phyloP scores from a whole-genome alignment of 2,329 filamentous ascomycete genomes.

The Orbilia javanica region DNA sequence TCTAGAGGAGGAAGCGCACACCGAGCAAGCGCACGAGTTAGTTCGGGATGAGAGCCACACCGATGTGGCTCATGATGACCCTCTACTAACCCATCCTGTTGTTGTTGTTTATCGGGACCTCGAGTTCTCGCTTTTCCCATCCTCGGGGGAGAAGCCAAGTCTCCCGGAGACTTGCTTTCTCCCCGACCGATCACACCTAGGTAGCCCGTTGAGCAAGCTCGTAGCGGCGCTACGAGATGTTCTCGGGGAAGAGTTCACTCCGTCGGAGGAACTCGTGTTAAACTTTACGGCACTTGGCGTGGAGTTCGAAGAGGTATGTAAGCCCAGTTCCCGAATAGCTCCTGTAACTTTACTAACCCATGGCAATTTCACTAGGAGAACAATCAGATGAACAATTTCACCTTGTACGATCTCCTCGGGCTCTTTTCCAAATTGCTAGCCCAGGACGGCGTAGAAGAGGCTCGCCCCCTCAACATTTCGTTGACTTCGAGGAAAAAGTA shows the following conservation, averaged over 20 bases:
- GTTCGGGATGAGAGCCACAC: slow-evolving; percentile 13
- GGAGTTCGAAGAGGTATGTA: slow-evolving; percentile 56
- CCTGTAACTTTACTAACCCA: slow-evolving; percentile 1
- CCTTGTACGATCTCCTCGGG: slow-evolving; percentile 40
- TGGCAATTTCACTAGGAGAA: slow-evolving; percentile 36
- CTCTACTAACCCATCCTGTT: slow-evolving; percentile 43
- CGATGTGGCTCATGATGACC: slow-evolving; percentile 19
- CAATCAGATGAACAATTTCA: slow-evolving; percentile 46
- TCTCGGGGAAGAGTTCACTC: slow-evolving; percentile 47
- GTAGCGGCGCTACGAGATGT: slow-evolving; percentile 52
- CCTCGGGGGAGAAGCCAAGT: slow-evolving; percentile 14
- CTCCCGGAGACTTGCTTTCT: slow-evolving; percentile 47
- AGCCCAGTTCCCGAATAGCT: neutral
- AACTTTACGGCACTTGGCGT: slow-evolving; percentile 48
- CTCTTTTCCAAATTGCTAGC: slow-evolving; percentile 41
- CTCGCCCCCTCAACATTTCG: slow-evolving; percentile 39
- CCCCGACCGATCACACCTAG: slow-evolving; percentile 45
- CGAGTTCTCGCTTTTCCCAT: slow-evolving; percentile 51
- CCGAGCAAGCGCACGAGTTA: neutral
- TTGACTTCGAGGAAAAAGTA: slow-evolving; percentile 51
- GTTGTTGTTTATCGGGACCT: slow-evolving; percentile 48
- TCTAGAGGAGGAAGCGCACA: neutral
- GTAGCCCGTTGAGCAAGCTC: slow-evolving; percentile 44
- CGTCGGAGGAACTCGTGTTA: slow-evolving; percentile 50
- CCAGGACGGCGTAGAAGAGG: slow-evolving; percentile 40